A percentile compares a stretch with the other conserved stretches of the same genome.
These are phyloP conservation scores for Trypanosoma platydactyli DNA, from an alignment of 208 protist genomes.

Conservation along the genomic window DNA sequence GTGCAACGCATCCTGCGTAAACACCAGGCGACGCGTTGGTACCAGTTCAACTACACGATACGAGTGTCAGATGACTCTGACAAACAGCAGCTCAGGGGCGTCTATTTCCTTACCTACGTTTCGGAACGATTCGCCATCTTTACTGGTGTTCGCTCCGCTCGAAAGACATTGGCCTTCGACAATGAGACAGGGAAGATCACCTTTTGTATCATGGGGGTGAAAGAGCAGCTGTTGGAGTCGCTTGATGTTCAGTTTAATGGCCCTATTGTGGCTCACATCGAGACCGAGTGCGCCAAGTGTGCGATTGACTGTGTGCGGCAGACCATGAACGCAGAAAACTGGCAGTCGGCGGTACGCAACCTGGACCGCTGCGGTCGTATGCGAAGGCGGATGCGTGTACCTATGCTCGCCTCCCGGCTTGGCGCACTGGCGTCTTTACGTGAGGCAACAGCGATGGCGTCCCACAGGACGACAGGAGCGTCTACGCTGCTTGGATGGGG, in stretches of 20 bases:
- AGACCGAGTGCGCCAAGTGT: slow-evolving; percentile 50
- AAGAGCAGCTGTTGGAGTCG: slow-evolving; percentile 8
- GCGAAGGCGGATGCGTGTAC: slow-evolving; percentile 74
- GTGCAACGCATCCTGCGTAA: slow-evolving; percentile 64
- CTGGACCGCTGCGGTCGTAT: slow-evolving; percentile 66
- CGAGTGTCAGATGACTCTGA: slow-evolving; percentile 54
- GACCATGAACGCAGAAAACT: slow-evolving; percentile 31
- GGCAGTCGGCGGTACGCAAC: slow-evolving; percentile 54
- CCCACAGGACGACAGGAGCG: slow-evolving; percentile 19
- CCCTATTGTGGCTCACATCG: slow-evolving; percentile 50
- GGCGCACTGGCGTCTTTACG: slow-evolving; percentile 77
- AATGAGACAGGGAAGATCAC: slow-evolving; percentile 33
- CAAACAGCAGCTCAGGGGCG: slow-evolving; percentile 56
- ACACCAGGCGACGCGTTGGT: slow-evolving; percentile 40
- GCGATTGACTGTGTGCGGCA: slow-evolving; percentile 45
- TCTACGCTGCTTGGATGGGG: slow-evolving; percentile 58
- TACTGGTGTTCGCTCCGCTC: slow-evolving; percentile 65
- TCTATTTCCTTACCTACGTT: slow-evolving; percentile 61
- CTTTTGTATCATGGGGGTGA: slow-evolving; percentile 37
- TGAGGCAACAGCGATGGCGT: slow-evolving; percentile 30
- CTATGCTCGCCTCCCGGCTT: slow-evolving; percentile 73
- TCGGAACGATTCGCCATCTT: slow-evolving; percentile 52
- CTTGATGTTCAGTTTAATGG: slow-evolving; percentile 36
- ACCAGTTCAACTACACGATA: slow-evolving; percentile 81
- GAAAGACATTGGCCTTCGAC: slow-evolving; percentile 76